Evolutionary conservation across 2,329 filamentous ascomycete genomes (phyloP), one percentile per base, ranked within the genome.

Genomic region (Sporothrix curviconia): DNA sequence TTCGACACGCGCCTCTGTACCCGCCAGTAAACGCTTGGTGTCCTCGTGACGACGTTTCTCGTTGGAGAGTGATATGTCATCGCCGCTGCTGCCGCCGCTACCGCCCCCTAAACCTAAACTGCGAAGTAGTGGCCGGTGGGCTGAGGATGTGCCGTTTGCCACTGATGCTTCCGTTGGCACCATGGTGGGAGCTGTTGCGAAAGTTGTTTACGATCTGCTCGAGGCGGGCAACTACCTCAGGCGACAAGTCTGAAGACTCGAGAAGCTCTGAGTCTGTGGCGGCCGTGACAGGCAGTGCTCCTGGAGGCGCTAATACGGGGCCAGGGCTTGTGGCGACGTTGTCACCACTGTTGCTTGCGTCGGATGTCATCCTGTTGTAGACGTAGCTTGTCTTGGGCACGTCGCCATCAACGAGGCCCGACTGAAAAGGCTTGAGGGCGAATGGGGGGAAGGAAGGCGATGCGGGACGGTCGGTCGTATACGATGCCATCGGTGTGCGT

Each of bases 31-130:
- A 2, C 6, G 17, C 14, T 50, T 50, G 0, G 55, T 56, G 4
- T 42, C 55, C 22, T 50, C 46, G 36, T 56, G 55, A 4, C 44
- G 44, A 1, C 17, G 25, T 17, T 43, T 50, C 9, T 56, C 55
- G 17, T 36, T 14, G 5, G 8, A 19, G 2, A 51, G 19, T 12
- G 12, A 7, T 1, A 19, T 19, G 19, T 47, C 42, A 6, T 56
- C 43, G 24, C 30, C 24, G n/a, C n/a, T n/a, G n/a, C n/a, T n/a
- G n/a, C n/a, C n/a, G n/a, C n/a, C n/a, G n/a, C n/a, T n/a, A n/a
- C n/a, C n/a, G n/a, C n/a, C n/a, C n/a, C n/a, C n/a, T n/a, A n/a
- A n/a, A n/a, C n/a, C n/a, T n/a, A n/a, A n/a, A n/a, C n/a, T n/a
- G n/a, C n/a, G n/a, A n/a, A n/a, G n/a, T n/a, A n/a, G n/a, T n/a